Conservation (phyloP, 129 eudicot species). For the Smallanthus sonchifolius region DNA sequence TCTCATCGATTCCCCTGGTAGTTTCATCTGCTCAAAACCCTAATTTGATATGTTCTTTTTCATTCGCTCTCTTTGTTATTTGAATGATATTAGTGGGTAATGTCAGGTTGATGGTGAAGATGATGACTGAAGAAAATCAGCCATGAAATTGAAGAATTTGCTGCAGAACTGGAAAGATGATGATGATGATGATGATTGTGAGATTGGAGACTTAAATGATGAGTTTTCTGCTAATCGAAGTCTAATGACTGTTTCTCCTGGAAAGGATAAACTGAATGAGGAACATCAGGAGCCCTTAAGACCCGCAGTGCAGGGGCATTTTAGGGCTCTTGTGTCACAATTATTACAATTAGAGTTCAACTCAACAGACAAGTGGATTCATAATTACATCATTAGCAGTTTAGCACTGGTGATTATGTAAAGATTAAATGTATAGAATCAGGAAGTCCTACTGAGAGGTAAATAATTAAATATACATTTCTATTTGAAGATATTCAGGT, state of each 20-base stretch:
- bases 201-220: conserved; percentile 42
- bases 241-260: conserved; percentile 25
- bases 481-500: background rate
- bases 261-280: conserved; percentile 36
- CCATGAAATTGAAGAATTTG: too few relatives aligned
- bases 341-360: conserved; percentile 70
- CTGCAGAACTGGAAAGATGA: conserved; percentile 13
- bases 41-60: too few relatives aligned
- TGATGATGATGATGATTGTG: conserved; percentile 47
- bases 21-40: too few relatives aligned
- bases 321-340: conserved; percentile 88
- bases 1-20: too few relatives aligned
- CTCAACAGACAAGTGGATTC: conserved; percentile 57
- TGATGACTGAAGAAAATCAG: too few relatives aligned
- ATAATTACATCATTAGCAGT: conserved; percentile 54
- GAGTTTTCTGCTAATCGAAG: conserved; percentile 42
- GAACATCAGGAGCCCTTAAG: conserved; percentile 55
- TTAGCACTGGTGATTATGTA: conserved; percentile 88
- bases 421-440: conserved; percentile 87
- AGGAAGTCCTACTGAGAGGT: conserved; percentile 79
- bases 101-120: too few relatives aligned
- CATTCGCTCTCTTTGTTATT: too few relatives aligned
- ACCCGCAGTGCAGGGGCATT: conserved; percentile 68
- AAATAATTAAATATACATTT: background rate
- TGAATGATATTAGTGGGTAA: too few relatives aligned